Evolutionary conservation across 495 filamentous ascomycete species (phyloP).

Genomic region (Parmelia sp.): DNA sequence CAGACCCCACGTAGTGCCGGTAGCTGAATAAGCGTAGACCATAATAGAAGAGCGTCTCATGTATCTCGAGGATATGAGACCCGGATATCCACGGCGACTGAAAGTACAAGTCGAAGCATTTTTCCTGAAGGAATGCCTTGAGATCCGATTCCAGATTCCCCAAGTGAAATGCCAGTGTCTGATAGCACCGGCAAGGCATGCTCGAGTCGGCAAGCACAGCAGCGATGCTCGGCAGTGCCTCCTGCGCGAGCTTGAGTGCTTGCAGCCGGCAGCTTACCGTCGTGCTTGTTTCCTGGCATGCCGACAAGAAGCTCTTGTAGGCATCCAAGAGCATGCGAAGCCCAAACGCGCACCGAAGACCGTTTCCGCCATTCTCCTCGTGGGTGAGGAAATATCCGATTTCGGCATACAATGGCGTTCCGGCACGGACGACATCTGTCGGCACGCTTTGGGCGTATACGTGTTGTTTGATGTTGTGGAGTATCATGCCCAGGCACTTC

Average conservation of each 20-base stretch:
- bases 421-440: slow-evolving; percentile 16
- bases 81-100: slow-evolving; percentile 28
- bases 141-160: slow-evolving; percentile 24
- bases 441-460: slow-evolving; percentile 9
- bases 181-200: slow-evolving; percentile 28
- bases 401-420: slow-evolving; percentile 24
- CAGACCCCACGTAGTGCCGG: slow-evolving; percentile 24
- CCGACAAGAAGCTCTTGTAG: slow-evolving; percentile 22
- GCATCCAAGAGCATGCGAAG: slow-evolving; percentile 24
- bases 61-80: slow-evolving; percentile 26
- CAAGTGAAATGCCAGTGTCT: slow-evolving; percentile 28
- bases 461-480: slow-evolving; percentile 23
- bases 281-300: not conserved
- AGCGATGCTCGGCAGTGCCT: slow-evolving; percentile 15
- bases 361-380: slow-evolving; percentile 8
- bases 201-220: slow-evolving; percentile 21
- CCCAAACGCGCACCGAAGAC: slow-evolving; percentile 24
- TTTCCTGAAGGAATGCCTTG: slow-evolving; percentile 19
- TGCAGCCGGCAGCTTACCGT: slow-evolving; percentile 24
- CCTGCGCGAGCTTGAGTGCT: slow-evolving; percentile 26
- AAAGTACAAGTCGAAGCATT: slow-evolving; percentile 26
- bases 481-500: slow-evolving; percentile 18
- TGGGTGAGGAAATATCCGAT: slow-evolving; percentile 23
- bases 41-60: slow-evolving; percentile 25
- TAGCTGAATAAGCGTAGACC: slow-evolving; percentile 28